Evolutionary conservation across 192 early-diverging fungal genomes (phyloP).

Genomic region (Entomortierella lignicola): DNA sequence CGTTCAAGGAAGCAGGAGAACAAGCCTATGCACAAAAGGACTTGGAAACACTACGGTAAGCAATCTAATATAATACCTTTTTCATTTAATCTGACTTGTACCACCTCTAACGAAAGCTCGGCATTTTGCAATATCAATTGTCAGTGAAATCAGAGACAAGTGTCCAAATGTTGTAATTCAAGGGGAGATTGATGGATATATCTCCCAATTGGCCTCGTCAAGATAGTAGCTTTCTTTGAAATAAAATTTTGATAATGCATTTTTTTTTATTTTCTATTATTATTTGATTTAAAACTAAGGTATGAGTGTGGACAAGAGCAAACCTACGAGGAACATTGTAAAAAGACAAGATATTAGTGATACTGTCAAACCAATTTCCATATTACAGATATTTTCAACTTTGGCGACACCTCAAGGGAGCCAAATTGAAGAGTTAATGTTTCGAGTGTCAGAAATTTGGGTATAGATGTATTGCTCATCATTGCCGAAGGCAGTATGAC

Average conservation of each 20-base stretch:
- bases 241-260: neutral
- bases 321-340: neutral
- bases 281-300: no score
- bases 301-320: no score
- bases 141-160: slow-evolving; percentile 50
- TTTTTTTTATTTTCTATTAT: no score
- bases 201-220: slow-evolving; percentile 23
- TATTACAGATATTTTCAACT: neutral
- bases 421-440: neutral
- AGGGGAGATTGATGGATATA: slow-evolving; percentile 43
- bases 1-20: slow-evolving; percentile 78
- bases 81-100: no score
- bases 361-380: neutral
- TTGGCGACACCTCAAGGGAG: neutral
- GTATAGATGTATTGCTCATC: slow-evolving; percentile 50
- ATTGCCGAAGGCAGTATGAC: slow-evolving; percentile 42
- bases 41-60: slow-evolving; percentile 68
- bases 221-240: slow-evolving; percentile 3
- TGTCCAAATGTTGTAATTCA: slow-evolving; percentile 40
- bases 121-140: no score
- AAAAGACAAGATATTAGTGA: neutral
- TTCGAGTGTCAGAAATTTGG: slow-evolving; percentile 47
- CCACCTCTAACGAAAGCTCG: no score
- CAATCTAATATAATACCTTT: no score
- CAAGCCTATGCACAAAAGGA: slow-evolving; percentile 74